These are phyloP conservation scores for Durotheca rogersii DNA, from an alignment of 495 filamentous ascomycete species.

Conservation along the genomic window DNA sequence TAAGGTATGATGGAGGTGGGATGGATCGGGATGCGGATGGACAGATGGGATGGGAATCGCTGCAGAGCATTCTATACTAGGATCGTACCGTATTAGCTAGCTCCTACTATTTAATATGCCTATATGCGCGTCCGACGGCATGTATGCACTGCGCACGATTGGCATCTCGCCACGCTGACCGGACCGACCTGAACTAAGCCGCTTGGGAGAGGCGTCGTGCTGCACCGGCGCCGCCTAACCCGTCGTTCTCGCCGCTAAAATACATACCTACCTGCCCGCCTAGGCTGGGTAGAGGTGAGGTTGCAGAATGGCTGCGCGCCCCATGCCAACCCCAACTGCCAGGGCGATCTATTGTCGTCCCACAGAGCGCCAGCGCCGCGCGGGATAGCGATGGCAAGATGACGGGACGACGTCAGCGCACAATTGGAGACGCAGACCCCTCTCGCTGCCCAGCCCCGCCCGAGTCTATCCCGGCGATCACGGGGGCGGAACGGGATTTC, in stretches of 20 bases:
- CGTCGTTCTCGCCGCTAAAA: neutral
- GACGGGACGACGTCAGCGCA: constrained; percentile 3
- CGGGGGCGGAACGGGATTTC: constrained; percentile 12
- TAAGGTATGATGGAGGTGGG: neutral
- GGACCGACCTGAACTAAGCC: no score
- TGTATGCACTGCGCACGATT: neutral
- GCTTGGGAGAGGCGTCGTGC: neutral
- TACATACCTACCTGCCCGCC: no score
- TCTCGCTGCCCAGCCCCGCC: neutral
- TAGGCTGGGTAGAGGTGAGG: no score
- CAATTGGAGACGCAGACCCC: constrained; percentile 17
- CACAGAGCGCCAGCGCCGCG: constrained; percentile 10
- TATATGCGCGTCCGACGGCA: neutral
- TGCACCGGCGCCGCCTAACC: neutral
- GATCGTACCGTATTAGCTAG: neutral
- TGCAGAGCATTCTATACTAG: neutral
- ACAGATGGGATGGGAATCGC: no score
- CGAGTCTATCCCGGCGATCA: constrained; percentile 10
- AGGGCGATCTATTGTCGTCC: neutral
- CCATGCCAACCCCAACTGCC: neutral
- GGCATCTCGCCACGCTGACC: neutral
- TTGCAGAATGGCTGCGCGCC: no score
- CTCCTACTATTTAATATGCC: neutral
- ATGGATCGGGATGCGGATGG: no score
- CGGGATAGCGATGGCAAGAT: neutral